Percentiles rank a stretch among this genome's conserved stretches.
These are phyloP conservation scores for Meripilus lineatus DNA, from an alignment of 1,284 basidiomycete species.

Conservation along the genomic window DNA sequence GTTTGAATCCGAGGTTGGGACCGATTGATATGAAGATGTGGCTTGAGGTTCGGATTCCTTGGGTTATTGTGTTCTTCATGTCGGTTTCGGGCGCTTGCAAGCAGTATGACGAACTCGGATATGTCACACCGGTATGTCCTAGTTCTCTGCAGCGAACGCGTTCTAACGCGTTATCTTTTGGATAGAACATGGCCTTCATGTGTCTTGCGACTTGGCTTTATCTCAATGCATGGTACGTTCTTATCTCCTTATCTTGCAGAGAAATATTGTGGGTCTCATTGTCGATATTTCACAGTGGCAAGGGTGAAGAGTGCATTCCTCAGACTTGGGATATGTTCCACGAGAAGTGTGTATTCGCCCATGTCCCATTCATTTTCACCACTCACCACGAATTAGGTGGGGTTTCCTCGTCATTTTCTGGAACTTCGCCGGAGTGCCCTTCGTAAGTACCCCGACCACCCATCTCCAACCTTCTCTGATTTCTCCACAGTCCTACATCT, in stretches of 20 bases:
- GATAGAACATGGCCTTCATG: constrained; percentile 97
- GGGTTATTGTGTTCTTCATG: constrained; percentile 95
- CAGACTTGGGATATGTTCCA: constrained; percentile 99
- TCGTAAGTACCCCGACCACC: constrained; percentile 45
- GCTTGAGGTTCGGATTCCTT: constrained; percentile 96
- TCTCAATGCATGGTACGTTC: constrained; percentile 87
- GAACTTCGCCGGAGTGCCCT: constrained; percentile 94
- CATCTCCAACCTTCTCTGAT: constrained; percentile 9
- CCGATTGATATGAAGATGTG: constrained; percentile 98
- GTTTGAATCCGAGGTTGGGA: constrained; percentile 93
- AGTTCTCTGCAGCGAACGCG: constrained; percentile 4
- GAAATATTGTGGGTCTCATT: not conserved
- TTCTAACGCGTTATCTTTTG: not conserved
- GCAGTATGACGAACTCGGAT: constrained; percentile 91
- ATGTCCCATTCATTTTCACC: not conserved
- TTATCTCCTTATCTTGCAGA: not conserved
- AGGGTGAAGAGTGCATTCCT: constrained; percentile 96
- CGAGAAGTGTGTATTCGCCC: constrained; percentile 69
- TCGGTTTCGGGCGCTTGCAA: constrained; percentile 91
- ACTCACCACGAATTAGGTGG: constrained; percentile 40
- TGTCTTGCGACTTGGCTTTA: constrained; percentile 94
- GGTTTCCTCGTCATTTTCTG: constrained; percentile 96
- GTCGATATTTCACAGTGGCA: constrained; percentile 39
- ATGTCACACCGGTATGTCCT: constrained; percentile 82
- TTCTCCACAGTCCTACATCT: constrained; percentile 80